phyloP scores from a whole-genome alignment of 1,284 basidiomycete species.

The Schizophyllum commune region DNA sequence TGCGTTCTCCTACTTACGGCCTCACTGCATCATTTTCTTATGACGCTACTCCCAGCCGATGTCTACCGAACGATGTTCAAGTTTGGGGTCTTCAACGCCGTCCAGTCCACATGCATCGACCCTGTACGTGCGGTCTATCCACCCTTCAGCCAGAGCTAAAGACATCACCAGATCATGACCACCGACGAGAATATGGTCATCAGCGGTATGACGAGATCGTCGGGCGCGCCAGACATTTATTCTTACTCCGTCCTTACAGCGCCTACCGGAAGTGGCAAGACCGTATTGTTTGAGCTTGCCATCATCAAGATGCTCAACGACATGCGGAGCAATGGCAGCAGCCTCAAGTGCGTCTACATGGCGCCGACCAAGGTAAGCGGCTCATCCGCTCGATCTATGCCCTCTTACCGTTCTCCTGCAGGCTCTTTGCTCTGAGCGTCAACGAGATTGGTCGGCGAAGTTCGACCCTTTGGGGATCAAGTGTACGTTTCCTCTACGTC shows the following conservation, averaged over 20 bases:
- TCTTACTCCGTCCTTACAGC: slow-evolving; percentile 36
- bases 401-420: too few species aligned
- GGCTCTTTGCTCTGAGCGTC: slow-evolving; percentile 85
- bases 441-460: slow-evolving; percentile 78
- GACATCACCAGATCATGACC: slow-evolving; percentile 50
- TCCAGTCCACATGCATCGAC: slow-evolving; percentile 80
- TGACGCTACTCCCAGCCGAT: slow-evolving; percentile 49
- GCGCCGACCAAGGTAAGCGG: slow-evolving; percentile 95
- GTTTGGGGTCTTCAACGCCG: slow-evolving; percentile 84
- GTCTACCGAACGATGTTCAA: slow-evolving; percentile 76
- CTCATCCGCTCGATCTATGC: too few species aligned
- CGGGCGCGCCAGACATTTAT: slow-evolving; percentile 3
- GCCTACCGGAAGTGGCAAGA: slow-evolving; percentile 91
- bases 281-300: slow-evolving; percentile 88
- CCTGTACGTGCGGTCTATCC: slow-evolving; percentile 36
- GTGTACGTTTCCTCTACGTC: slow-evolving; percentile 37
- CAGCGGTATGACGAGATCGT: slow-evolving; percentile 2
- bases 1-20: slow-evolving; percentile 21
- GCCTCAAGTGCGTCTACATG: slow-evolving; percentile 80
- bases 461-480: slow-evolving; percentile 68
- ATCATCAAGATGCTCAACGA: slow-evolving; percentile 72
- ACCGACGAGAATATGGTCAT: slow-evolving; percentile 70
- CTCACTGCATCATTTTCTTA: background rate
- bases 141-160: background rate
- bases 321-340: slow-evolving; percentile 26